A percentile compares a stretch with the other conserved stretches of the same genome.
Evolutionary conservation across 2,329 filamentous ascomycete species (phyloP).

Genomic region (Colletotrichum costaricense): DNA sequence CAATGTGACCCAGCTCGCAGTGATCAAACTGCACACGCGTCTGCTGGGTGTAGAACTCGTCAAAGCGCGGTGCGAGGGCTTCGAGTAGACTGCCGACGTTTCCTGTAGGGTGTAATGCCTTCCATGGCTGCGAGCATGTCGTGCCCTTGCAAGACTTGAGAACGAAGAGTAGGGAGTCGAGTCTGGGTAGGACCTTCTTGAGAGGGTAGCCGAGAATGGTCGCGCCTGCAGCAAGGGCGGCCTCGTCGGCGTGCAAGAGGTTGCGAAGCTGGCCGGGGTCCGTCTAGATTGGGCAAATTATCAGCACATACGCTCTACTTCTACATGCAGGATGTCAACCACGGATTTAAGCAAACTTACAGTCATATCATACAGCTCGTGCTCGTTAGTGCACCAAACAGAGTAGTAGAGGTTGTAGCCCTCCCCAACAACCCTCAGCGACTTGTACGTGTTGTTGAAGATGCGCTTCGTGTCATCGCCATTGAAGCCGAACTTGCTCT

Average conservation of each 20-base stretch:
- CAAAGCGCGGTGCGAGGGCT: slow-evolving; percentile 59
- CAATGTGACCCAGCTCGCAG: slow-evolving; percentile 67
- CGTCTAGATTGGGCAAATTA: slow-evolving; percentile 44
- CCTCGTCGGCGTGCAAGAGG: slow-evolving; percentile 38
- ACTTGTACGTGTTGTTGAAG: slow-evolving; percentile 66
- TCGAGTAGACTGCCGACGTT: slow-evolving; percentile 61
- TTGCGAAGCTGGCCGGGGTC: slow-evolving; percentile 60
- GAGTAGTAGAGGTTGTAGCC: slow-evolving; percentile 67
- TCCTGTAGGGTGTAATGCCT: slow-evolving; percentile 63
- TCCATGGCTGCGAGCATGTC: slow-evolving; percentile 66
- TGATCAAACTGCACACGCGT: slow-evolving; percentile 60
- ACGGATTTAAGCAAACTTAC: slow-evolving; percentile 45
- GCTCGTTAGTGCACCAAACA: slow-evolving; percentile 63
- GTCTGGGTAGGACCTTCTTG: slow-evolving; percentile 57
- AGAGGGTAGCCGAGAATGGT: slow-evolving; percentile 48
- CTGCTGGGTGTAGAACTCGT: slow-evolving; percentile 63
- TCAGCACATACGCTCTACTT: neutral
- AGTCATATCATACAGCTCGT: slow-evolving; percentile 63
- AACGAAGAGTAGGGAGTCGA: slow-evolving; percentile 69
- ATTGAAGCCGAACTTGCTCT: slow-evolving; percentile 41
- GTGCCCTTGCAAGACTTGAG: slow-evolving; percentile 68
- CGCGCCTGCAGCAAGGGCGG: slow-evolving; percentile 1
- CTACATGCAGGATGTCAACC: neutral
- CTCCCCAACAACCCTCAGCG: slow-evolving; percentile 56
- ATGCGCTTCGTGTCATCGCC: slow-evolving; percentile 38